Conservation (phyloP, 2,329 filamentous ascomycete species). For the Xylaria polymorpha region DNA sequence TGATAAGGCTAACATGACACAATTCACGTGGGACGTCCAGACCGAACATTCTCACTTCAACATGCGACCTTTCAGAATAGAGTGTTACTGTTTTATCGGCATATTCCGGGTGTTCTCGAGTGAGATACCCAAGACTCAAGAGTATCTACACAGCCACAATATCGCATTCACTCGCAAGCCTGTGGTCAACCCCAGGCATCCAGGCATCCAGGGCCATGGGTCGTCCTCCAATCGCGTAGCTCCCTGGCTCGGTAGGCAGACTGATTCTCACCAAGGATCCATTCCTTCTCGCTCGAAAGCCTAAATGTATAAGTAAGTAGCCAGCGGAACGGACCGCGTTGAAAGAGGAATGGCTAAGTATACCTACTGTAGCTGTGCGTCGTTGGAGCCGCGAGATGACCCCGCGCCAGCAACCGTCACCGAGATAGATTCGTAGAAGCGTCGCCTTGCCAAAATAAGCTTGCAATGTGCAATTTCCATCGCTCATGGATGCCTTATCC, state of each 20-base stretch:
- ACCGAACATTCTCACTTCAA: background rate
- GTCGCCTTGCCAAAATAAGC: background rate
- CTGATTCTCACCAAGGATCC: conserved; percentile 5
- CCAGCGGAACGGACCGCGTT: conserved; percentile 19
- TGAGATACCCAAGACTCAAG: background rate
- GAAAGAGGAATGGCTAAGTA: conserved; percentile 12
- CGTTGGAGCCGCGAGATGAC: conserved; percentile 14
- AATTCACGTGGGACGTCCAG: background rate
- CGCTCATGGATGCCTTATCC: conserved; percentile 30
- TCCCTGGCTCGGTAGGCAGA: conserved; percentile 23
- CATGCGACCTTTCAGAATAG: background rate
- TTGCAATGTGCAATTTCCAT: conserved; percentile 20
- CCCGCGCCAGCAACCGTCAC: conserved; percentile 14
- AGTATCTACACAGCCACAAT: conserved; percentile 24
- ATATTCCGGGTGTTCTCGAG: background rate
- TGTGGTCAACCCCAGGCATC: background rate
- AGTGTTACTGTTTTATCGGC: background rate
- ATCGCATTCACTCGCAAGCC: background rate
- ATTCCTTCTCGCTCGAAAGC: conserved; percentile 2
- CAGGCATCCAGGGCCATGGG: background rate
- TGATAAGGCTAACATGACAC: background rate
- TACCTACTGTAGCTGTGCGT: background rate
- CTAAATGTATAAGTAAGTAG: background rate
- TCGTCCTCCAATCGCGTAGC: conserved; percentile 4
- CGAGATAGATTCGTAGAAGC: background rate